phyloP scores from a whole-genome alignment of 192 early-diverging fungal species.

The Helicostylum pulchrum region DNA sequence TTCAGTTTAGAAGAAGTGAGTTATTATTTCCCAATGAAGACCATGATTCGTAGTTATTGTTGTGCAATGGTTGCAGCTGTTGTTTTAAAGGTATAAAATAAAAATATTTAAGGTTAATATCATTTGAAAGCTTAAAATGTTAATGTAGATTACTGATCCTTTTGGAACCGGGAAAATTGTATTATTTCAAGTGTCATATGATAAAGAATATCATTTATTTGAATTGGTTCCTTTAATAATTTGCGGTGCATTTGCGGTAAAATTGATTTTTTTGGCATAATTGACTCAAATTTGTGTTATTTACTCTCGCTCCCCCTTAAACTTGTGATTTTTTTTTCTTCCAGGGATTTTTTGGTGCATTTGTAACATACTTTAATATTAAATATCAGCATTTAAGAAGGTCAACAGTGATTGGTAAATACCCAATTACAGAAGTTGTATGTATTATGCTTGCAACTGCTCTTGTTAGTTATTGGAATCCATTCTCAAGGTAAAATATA shows the following conservation, averaged over 20 bases:
- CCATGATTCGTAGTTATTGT: slow-evolving; percentile 93
- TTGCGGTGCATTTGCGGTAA: slow-evolving; percentile 77
- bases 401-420: slow-evolving; percentile 59
- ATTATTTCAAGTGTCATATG: slow-evolving; percentile 85
- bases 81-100: slow-evolving; percentile 62
- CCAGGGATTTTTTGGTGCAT: slow-evolving; percentile 82
- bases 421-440: slow-evolving; percentile 76
- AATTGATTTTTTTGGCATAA: slow-evolving; percentile 7
- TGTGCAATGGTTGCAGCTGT: slow-evolving; percentile 90
- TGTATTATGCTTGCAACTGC: slow-evolving; percentile 69
- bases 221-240: slow-evolving; percentile 85
- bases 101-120: too few species aligned
- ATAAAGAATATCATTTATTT: slow-evolving; percentile 88
- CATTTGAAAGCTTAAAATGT: slow-evolving; percentile 5
- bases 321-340: background rate
- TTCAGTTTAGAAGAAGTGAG: slow-evolving; percentile 92
- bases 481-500: slow-evolving; percentile 72
- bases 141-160: slow-evolving; percentile 70
- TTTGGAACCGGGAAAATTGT: slow-evolving; percentile 84
- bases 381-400: slow-evolving; percentile 71
- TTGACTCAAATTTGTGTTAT: background rate
- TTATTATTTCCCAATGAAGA: slow-evolving; percentile 91
- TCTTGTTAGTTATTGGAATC: slow-evolving; percentile 71
- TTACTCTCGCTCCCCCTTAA: too few species aligned
- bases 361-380: slow-evolving; percentile 73